phyloP scores from a whole-genome alignment of 257 asterid genomes.

The Solanum chilense region DNA sequence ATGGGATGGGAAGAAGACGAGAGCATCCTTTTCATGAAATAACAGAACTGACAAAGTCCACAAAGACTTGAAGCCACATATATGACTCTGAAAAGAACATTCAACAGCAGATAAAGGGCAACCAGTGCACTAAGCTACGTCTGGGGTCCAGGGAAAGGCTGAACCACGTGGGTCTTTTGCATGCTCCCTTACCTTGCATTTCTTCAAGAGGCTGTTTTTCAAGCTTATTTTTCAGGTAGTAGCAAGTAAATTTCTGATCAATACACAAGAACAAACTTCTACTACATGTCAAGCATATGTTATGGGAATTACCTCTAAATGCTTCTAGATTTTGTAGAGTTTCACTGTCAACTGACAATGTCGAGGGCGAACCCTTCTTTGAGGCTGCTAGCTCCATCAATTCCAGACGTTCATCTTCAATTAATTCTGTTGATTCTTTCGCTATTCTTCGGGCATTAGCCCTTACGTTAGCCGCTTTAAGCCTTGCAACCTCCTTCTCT shows the following conservation, averaged over 20 bases:
- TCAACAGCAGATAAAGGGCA: not conserved
- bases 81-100: not conserved
- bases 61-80: not conserved
- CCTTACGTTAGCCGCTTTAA: constrained; percentile 73
- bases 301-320: constrained; percentile 36
- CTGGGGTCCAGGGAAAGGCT: not conserved
- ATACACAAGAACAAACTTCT: not conserved
- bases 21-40: not conserved
- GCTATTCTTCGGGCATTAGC: constrained; percentile 84
- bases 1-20: not conserved
- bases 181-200: not conserved
- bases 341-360: constrained; percentile 56
- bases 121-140: not conserved
- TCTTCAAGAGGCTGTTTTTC: not conserved
- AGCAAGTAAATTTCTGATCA: not conserved
- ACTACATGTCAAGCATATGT: not conserved
- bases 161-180: not conserved
- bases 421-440: constrained; percentile 62
- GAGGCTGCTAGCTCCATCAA: constrained; percentile 79
- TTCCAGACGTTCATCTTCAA: constrained; percentile 75
- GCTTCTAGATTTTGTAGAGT: constrained; percentile 44
- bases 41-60: not conserved
- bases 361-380: constrained; percentile 48
- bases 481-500: constrained; percentile 85
- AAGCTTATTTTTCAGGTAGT: not conserved